Conservation (phyloP, 371 early-diverging fungal species). For the Actinomortierella wolfii region DNA sequence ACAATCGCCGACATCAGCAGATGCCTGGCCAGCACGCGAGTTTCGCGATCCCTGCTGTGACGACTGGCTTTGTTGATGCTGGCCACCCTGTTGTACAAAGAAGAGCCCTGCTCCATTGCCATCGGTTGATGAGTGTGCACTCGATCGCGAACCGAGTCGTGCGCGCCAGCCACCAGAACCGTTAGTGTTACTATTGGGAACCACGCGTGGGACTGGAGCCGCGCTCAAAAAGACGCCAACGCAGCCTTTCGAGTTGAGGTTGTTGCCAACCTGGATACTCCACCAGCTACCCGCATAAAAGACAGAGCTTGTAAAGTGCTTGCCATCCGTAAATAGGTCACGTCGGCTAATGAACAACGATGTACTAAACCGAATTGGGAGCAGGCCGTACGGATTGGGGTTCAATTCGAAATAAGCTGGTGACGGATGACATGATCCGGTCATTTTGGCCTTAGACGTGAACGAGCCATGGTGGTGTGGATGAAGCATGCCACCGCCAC, state of each 20-base stretch:
- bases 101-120: background rate
- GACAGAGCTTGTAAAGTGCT: slow-evolving; percentile 39
- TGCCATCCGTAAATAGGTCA: slow-evolving; percentile 41
- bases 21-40: too few relatives aligned
- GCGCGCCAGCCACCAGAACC: too few relatives aligned
- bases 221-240: slow-evolving; percentile 39
- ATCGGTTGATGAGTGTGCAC: background rate
- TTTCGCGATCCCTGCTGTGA: too few relatives aligned
- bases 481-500: too few relatives aligned
- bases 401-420: too few relatives aligned
- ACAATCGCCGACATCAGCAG: slow-evolving; percentile 13
- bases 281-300: slow-evolving; percentile 47
- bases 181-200: slow-evolving; percentile 1
- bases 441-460: too few relatives aligned
- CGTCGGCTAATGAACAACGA: slow-evolving; percentile 41
- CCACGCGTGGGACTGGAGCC: slow-evolving; percentile 19
- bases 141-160: too few relatives aligned
- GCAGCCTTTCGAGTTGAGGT: slow-evolving; percentile 22
- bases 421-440: too few relatives aligned
- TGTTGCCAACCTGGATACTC: slow-evolving; percentile 43
- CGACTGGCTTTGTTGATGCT: too few relatives aligned
- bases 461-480: too few relatives aligned
- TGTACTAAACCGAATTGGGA: slow-evolving; percentile 44
- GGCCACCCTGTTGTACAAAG: slow-evolving; percentile 1
- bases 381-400: slow-evolving; percentile 30